These are phyloP conservation scores for Leishmania mexicana DNA, from an alignment of 208 protist species.

Conservation along the genomic window DNA sequence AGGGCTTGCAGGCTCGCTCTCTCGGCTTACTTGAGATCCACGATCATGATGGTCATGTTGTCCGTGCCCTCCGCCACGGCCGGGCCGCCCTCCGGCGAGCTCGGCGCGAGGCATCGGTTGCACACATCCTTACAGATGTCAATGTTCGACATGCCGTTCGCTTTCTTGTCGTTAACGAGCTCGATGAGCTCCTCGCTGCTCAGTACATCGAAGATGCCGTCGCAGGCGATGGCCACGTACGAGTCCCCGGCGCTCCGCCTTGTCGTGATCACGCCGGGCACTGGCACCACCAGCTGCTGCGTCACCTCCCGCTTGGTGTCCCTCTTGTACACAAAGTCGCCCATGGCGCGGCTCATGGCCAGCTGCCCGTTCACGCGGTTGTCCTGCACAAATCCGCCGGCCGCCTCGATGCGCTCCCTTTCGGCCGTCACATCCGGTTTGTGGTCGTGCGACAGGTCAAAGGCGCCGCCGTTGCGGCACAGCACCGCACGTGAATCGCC, in stretches of 20 bases:
- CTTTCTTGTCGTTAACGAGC: constrained; percentile 50
- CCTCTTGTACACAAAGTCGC: constrained; percentile 93
- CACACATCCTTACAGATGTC: constrained; percentile 76
- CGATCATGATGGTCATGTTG: constrained; percentile 92
- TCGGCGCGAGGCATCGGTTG: constrained; percentile 69
- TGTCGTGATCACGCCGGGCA: constrained; percentile 63
- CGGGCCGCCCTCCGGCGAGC: constrained; percentile 35
- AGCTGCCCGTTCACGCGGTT: constrained; percentile 95
- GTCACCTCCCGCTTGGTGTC: constrained; percentile 35
- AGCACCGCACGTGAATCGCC: constrained; percentile 93
- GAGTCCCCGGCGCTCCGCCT: constrained; percentile 48
- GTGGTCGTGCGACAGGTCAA: constrained; percentile 92
- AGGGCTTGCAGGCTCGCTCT: neutral
- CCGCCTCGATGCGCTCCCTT: constrained; percentile 78
- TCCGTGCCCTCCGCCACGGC: constrained; percentile 72
- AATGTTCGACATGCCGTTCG: constrained; percentile 40
- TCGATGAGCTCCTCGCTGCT: constrained; percentile 80
- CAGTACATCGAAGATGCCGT: constrained; percentile 92
- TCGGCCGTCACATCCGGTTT: constrained; percentile 84
- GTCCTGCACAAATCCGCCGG: constrained; percentile 87
- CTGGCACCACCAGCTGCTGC: constrained; percentile 81
- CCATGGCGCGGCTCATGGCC: constrained; percentile 94
- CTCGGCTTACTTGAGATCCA: constrained; percentile 50
- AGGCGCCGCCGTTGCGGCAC: constrained; percentile 68
- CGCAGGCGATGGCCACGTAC: constrained; percentile 86